Conservation (phyloP, 1,284 basidiomycete genomes). For the Marasmius fiardii region DNA sequence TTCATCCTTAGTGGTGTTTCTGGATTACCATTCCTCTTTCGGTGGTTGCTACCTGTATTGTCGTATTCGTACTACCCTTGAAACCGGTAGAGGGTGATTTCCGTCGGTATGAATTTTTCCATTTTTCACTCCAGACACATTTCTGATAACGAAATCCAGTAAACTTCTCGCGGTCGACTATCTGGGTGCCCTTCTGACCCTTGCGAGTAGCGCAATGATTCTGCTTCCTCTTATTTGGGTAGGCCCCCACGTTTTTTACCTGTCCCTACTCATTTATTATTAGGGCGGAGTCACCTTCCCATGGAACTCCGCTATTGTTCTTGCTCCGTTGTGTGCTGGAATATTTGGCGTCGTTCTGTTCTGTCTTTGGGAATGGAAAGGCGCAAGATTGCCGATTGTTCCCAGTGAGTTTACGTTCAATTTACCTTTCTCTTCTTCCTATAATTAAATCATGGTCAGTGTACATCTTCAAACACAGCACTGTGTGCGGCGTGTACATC, state of each 20-base stretch:
- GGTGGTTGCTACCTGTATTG: conserved; percentile 21
- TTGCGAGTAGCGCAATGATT: conserved; percentile 13
- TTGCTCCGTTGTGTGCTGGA: conserved; percentile 61
- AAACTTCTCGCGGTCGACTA: conserved; percentile 15
- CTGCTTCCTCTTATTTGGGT: conserved; percentile 17
- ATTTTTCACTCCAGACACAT: background rate
- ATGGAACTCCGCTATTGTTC: conserved; percentile 61
- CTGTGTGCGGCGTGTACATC: conserved; percentile 66
- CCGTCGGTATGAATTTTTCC: conserved; percentile 1
- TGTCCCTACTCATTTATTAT: background rate
- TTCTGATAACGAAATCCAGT: background rate
- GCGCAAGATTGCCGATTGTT: conserved; percentile 64
- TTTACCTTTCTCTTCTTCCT: background rate
- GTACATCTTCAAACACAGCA: conserved; percentile 71
- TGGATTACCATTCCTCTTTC: conserved; percentile 68
- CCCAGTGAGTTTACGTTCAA: conserved; percentile 44
- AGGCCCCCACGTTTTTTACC: background rate
- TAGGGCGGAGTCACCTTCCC: conserved; percentile 69
- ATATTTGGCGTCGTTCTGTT: conserved; percentile 54
- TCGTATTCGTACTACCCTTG: conserved; percentile 10
- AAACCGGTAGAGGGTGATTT: conserved; percentile 13
- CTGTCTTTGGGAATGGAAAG: conserved; percentile 71
- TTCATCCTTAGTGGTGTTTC: conserved; percentile 49
- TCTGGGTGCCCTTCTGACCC: conserved; percentile 14
- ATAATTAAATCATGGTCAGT: conserved; percentile 32